Conservation (phyloP, 2,329 filamentous ascomycete species). For the Fusarium sp. region DNA sequence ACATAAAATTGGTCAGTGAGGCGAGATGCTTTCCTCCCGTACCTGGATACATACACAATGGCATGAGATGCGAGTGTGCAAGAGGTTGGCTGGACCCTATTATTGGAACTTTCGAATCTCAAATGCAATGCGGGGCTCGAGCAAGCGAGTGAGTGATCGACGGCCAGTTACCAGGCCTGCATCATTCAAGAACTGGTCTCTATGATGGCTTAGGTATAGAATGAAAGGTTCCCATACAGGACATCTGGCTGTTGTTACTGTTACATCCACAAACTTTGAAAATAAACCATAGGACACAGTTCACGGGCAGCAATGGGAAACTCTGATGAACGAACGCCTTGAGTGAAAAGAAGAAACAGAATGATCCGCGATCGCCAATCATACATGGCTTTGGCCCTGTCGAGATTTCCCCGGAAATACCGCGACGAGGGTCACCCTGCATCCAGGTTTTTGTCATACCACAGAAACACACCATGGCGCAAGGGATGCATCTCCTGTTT, state of each 20-base stretch:
- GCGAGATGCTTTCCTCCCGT: constrained; percentile 3
- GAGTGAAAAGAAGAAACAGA: constrained; percentile 6
- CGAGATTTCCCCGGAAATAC: constrained; percentile 37
- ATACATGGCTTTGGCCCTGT: constrained; percentile 1
- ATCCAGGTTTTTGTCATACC: neutral
- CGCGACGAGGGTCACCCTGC: constrained; percentile 39
- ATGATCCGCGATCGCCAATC: constrained; percentile 26
- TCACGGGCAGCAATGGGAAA: neutral
- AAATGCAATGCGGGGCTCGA: constrained; percentile 22
- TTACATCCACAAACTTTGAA: neutral
- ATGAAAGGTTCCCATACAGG: neutral
- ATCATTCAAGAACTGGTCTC: neutral
- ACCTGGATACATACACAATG: constrained; percentile 10
- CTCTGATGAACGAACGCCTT: neutral
- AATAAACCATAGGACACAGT: neutral
- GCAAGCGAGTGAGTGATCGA: neutral
- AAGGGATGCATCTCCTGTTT: constrained; percentile 19
- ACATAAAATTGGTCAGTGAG: neutral
- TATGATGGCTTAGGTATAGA: neutral
- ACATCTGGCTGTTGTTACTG: neutral
- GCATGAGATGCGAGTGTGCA: constrained; percentile 21
- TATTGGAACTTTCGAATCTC: constrained; percentile 23
- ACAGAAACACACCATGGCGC: neutral
- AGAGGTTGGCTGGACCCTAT: constrained; percentile 31
- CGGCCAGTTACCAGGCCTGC: neutral